Evolutionary conservation across 805 yeast genomes (phyloP), one percentile per base, ranked within the genome.

Genomic region (Isabelozyma rhagii): DNA sequence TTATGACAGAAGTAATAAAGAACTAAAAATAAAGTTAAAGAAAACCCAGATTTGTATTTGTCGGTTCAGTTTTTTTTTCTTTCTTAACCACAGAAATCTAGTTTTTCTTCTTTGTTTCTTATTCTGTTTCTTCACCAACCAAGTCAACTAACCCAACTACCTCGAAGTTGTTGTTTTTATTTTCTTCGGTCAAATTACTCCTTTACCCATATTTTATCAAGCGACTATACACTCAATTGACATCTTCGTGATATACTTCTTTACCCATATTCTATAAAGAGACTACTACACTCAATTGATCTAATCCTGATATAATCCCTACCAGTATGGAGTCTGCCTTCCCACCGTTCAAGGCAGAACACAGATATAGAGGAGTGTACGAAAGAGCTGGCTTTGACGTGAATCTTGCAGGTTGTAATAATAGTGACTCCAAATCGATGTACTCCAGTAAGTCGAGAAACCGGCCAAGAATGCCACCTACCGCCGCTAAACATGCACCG

Each of bases 331-430:
- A 81, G 55, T 78, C 82, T 9, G 81, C 85, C 4, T 88, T 87
- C 56, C 96, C 96, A 2, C 86, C 89, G 0, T 67, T 88, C 52
- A 83, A 82, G 48, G 81, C 86, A 0, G 79, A 79, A 38, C 82
- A 78, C 44, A 69, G 82, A 28, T 85, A 83, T 57, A 76, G 77
- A 56, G 84, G 91, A 1, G 94, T 87, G 2, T 82, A 86, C 65
- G 94, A 88, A 62, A 69, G 94, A 55, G 94, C 94, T 0, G 96
- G 96, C 0, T 88, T 88, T 58, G 94, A 87, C 40, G 72, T 74
- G 29, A 60, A 61, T 45, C 53, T 49, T 39, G 56, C 53, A n/a
- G 52, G 49, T 36, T 10, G 14, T 17, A 11, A 29, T 4, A 38
- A 39, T 9, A 31, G 43, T 36, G 40, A 43, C 41, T 11, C 41